Base-by-base conservation (phyloP, 352 stramenopile genomes). In the Phytopythium cucurbitacearum region DNA sequence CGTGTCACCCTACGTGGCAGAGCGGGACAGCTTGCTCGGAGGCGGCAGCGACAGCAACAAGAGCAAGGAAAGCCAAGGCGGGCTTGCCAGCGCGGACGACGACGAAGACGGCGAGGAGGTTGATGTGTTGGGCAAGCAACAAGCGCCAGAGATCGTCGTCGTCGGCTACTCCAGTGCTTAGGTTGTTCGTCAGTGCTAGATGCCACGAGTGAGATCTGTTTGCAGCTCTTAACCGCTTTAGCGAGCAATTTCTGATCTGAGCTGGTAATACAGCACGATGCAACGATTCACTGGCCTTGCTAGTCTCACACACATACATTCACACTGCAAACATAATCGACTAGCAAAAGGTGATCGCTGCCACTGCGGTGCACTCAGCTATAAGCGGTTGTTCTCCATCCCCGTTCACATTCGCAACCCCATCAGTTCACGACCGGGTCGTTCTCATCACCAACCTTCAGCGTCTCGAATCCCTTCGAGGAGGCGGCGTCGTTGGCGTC, bases 71-170 rank as follows among this genome's bases (percentile, higher is more conserved):
- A 54, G 41, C 11, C 32, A 15, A 1, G 50, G 60, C 28, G 50
- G 38, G 4, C 16, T 54, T 0, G 51, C 34, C 28, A 61, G 52
- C 21, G 61, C 67, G 4, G 65, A 79, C 2, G 53, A 67, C 28
- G 71, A 82, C 1, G 72, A 77, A 52, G 72, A 82, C 42, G 56
- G 73, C 32, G 65, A 81, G 38, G 72, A 76, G 41, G 51, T 80
- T 45, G 50, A 75, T 32, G 51, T 75, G 39, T 48, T 56, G 6
- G 53, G 60, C 15, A 60, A 69, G 28, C 40, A 50, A 15, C 59
- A 63, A 33, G 33, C 46, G 15, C 48, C 64, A 1, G 67, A 77
- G 46, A 76, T 80, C 40, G 67, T 80, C 28, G 64, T 58, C 13
- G 41, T 57, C 21, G 59, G 55, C 40, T 59, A 59, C 49, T 59